A percentile compares a stretch with the other conserved stretches of the same genome.
phyloP scores from a whole-genome alignment of 768 basidiomycete genomes.

The Inosperma sp. region DNA sequence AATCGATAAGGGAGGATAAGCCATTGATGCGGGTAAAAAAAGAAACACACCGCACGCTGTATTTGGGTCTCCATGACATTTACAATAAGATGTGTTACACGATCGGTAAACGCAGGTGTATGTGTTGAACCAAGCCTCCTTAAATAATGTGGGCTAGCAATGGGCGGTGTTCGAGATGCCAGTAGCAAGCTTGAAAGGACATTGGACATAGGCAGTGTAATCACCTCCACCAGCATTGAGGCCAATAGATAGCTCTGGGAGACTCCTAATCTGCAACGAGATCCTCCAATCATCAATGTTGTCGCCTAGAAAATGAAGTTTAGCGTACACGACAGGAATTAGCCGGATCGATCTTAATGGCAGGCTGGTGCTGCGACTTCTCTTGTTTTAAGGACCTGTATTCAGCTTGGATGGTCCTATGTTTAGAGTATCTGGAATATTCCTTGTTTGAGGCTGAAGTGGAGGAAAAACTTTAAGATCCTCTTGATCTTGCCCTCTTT shows the following conservation, averaged over 20 bases:
- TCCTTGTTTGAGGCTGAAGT: no score
- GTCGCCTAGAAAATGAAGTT: no score
- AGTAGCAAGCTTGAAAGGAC: conserved; percentile 66
- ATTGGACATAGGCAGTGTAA: conserved; percentile 50
- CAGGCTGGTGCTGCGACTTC: no score
- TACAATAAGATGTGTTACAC: conserved; percentile 85
- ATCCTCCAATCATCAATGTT: no score
- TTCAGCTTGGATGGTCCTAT: no score
- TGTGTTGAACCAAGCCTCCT: conserved; percentile 75
- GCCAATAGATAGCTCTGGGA: conserved; percentile 36
- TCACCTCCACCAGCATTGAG: conserved; percentile 48
- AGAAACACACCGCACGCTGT: conserved; percentile 44
- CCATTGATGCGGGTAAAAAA: background rate
- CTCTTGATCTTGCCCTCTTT: no score
- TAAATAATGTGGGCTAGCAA: conserved; percentile 61
- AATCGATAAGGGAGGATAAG: background rate
- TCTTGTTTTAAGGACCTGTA: no score
- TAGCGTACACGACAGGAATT: no score
- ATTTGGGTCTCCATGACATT: conserved; percentile 78
- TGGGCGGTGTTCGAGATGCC: conserved; percentile 62
- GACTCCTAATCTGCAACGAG: no score
- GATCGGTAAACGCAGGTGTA: conserved; percentile 71
- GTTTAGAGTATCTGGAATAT: no score
- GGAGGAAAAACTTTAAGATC: no score
- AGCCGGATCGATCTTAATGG: no score